Conservation (phyloP, 139 green algal species). For the Deuterostichococcus epilithicus region DNA sequence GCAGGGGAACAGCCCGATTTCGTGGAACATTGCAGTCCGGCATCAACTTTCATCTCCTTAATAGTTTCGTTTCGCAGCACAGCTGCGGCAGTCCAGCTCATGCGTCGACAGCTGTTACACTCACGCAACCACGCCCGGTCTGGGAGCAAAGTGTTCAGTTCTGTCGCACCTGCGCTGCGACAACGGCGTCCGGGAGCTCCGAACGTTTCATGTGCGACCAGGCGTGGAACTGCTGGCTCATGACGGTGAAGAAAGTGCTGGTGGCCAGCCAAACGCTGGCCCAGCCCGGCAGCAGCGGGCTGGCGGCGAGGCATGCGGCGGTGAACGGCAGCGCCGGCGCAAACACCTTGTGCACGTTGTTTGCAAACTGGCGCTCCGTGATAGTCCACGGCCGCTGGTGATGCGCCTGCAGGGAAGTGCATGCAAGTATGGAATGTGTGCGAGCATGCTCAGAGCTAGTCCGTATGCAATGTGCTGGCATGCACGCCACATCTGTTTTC, state of each 20-base stretch:
- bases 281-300: conserved; percentile 29
- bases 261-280: conserved; percentile 60
- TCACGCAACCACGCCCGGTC: background rate
- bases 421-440: background rate
- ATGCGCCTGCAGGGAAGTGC: conserved; percentile 50
- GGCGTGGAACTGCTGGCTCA: conserved; percentile 96
- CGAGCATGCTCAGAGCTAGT: background rate
- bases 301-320: conserved; percentile 25
- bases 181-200: conserved; percentile 68
- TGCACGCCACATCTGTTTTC: conserved; percentile 13
- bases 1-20: conserved; percentile 7
- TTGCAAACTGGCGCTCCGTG: conserved; percentile 91
- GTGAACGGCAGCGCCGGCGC: conserved; percentile 27
- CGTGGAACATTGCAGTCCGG: background rate
- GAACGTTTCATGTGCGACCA: conserved; percentile 92
- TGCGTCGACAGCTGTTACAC: background rate
- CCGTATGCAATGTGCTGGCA: background rate
- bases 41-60: background rate
- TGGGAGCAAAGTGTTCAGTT: background rate
- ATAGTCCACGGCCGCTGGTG: conserved; percentile 97
- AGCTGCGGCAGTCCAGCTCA: background rate
- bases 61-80: background rate
- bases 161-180: conserved; percentile 63
- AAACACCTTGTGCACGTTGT: conserved; percentile 88
- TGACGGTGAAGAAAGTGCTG: conserved; percentile 77